These are phyloP conservation scores for Skeletonema tropicum DNA, from an alignment of 108 stramenopile species.

Conservation along the genomic window DNA sequence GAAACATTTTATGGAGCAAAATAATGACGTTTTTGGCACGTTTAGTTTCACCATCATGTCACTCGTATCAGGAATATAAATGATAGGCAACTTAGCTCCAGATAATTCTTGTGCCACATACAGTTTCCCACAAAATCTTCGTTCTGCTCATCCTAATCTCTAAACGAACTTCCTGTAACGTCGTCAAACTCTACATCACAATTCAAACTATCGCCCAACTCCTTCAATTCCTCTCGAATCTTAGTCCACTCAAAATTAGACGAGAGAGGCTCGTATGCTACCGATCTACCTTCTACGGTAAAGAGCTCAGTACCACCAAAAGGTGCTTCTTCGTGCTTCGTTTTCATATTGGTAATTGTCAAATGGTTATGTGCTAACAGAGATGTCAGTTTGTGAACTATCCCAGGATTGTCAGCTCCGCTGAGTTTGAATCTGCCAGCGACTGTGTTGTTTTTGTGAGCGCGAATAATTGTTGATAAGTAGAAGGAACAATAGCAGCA, in stretches of 20 bases:
- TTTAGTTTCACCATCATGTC: not conserved
- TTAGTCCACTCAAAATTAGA: conserved; percentile 58
- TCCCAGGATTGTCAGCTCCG: conserved; percentile 81
- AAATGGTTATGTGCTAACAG: conserved; percentile 64
- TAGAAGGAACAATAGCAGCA: not conserved
- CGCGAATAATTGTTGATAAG: not conserved
- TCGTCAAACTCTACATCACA: conserved; percentile 68
- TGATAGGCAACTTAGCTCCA: not conserved
- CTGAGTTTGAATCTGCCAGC: conserved; percentile 51
- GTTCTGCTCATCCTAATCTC: not conserved
- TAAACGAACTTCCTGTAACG: conserved; percentile 25
- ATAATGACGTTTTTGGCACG: too few relatives aligned
- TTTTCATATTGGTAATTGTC: conserved; percentile 72
- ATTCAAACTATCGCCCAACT: conserved; percentile 72
- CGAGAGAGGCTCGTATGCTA: conserved; percentile 61
- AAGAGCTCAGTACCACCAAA: conserved; percentile 43
- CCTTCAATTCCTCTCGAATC: conserved; percentile 54
- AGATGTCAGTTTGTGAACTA: conserved; percentile 74
- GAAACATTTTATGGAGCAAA: conserved; percentile 1
- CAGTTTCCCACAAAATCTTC: not conserved
- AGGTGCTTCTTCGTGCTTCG: conserved; percentile 47
- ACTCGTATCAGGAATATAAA: not conserved
- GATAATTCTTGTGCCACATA: not conserved
- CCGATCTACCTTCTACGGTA: conserved; percentile 60
- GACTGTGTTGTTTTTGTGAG: conserved; percentile 8